Conservation (phyloP, 2,329 filamentous ascomycete species). For the Chaetomiaceae sp. region DNA sequence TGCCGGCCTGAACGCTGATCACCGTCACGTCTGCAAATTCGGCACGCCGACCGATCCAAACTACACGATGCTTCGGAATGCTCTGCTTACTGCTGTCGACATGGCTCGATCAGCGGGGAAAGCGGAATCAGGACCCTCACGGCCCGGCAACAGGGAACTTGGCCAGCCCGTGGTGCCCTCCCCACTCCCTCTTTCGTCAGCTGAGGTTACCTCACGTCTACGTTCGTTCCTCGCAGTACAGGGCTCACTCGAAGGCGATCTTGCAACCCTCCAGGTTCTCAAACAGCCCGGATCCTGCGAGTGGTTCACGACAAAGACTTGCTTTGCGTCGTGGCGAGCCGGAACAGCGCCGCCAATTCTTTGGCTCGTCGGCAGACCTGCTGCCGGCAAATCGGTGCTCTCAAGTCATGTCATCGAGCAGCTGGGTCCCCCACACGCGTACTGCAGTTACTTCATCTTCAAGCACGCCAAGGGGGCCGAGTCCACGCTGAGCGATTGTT, state of each 20-base stretch:
- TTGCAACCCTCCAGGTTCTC: slow-evolving; percentile 25
- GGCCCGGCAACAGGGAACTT: background rate
- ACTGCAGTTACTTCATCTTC: slow-evolving; percentile 32
- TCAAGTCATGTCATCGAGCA: slow-evolving; percentile 31
- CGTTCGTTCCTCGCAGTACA: slow-evolving; percentile 22
- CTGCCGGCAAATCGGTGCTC: slow-evolving; percentile 35
- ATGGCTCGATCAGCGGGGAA: slow-evolving; percentile 14
- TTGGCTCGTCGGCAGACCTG: slow-evolving; percentile 33
- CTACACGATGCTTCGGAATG: slow-evolving; percentile 32
- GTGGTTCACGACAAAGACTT: slow-evolving; percentile 29
- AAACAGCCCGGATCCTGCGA: slow-evolving; percentile 30
- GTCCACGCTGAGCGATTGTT: slow-evolving; percentile 27
- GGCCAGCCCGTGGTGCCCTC: background rate
- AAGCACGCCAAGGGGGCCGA: slow-evolving; percentile 24
- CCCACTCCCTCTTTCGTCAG: background rate
- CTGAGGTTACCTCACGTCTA: slow-evolving; percentile 16
- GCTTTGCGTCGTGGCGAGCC: slow-evolving; percentile 26
- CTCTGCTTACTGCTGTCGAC: slow-evolving; percentile 30
- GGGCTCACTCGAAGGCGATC: slow-evolving; percentile 27
- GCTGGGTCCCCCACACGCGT: slow-evolving; percentile 17
- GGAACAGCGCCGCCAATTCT: slow-evolving; percentile 22
- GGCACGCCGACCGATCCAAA: slow-evolving; percentile 30
- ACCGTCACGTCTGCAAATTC: slow-evolving; percentile 36
- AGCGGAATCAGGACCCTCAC: background rate
- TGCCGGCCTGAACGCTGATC: slow-evolving; percentile 32